Percentiles rank a stretch among this genome's conserved stretches.
Conservation (phyloP, 352 stramenopile species). For the Albugo candida region DNA sequence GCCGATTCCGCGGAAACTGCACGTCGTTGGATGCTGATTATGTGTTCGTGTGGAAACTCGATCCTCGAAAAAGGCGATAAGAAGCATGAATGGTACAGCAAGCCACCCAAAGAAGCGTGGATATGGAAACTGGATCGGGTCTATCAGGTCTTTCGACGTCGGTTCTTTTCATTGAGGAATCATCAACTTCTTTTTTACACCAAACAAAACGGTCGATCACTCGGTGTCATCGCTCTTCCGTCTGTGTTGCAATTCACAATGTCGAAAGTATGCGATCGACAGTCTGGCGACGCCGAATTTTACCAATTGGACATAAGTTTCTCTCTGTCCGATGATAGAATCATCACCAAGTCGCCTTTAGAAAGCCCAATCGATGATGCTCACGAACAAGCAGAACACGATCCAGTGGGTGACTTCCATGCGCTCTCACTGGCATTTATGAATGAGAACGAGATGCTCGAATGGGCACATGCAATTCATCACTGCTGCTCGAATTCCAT, state of each 20-base stretch:
- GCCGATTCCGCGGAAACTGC: conserved; percentile 42
- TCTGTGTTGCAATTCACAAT: conserved; percentile 65
- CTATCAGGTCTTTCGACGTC: conserved; percentile 67
- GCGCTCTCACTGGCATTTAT: conserved; percentile 62
- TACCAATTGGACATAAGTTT: conserved; percentile 76
- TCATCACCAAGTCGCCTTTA: background rate
- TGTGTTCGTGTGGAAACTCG: conserved; percentile 68
- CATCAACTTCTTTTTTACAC: conserved; percentile 70
- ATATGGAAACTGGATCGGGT: conserved; percentile 76
- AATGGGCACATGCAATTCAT: conserved; percentile 65
- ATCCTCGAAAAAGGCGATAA: conserved; percentile 41
- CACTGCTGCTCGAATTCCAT: conserved; percentile 78
- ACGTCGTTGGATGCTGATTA: conserved; percentile 77
- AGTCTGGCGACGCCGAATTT: conserved; percentile 47
- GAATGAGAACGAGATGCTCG: conserved; percentile 36
- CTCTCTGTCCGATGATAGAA: conserved; percentile 25
- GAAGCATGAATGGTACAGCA: conserved; percentile 35
- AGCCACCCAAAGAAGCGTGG: conserved; percentile 63
- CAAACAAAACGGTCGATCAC: conserved; percentile 26
- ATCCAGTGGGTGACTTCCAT: conserved; percentile 64
- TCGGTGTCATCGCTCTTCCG: conserved; percentile 62
- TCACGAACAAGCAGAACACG: conserved; percentile 19
- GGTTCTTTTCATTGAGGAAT: conserved; percentile 68
- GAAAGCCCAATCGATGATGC: conserved; percentile 3
- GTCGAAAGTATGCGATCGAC: conserved; percentile 55